phyloP scores from a whole-genome alignment of 2,329 filamentous ascomycete species.

The Ascocoryne sarcoides region DNA sequence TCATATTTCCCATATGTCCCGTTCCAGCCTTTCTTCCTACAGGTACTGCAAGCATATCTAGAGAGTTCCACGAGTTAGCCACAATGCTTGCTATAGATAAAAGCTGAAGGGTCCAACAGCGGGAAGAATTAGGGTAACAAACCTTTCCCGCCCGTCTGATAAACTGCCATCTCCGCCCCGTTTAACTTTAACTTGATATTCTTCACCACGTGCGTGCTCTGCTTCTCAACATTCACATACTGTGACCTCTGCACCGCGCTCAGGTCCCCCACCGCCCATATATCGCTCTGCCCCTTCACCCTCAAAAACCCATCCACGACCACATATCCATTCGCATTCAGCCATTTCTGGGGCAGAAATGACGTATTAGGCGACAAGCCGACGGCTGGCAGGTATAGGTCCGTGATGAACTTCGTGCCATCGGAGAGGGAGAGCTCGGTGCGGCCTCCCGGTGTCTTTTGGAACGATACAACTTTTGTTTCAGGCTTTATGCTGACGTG shows the following conservation, averaged over 20 bases:
- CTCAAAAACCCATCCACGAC: constrained; percentile 42
- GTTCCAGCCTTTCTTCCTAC: constrained; percentile 33
- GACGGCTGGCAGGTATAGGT: constrained; percentile 48
- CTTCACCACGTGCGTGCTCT: background rate
- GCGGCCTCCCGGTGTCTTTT: constrained; percentile 34
- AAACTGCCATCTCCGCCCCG: background rate
- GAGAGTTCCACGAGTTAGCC: background rate
- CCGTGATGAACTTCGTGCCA: constrained; percentile 41
- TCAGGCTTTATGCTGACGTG: constrained; percentile 39
- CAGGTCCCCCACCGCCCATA: constrained; percentile 24
- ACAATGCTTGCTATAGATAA: background rate
- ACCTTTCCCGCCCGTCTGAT: background rate
- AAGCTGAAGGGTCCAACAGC: background rate
- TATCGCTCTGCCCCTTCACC: constrained; percentile 33
- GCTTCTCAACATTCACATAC: constrained; percentile 12
- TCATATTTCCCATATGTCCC: constrained; percentile 24
- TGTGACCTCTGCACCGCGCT: constrained; percentile 18
- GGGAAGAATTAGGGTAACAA: background rate
- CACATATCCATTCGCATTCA: constrained; percentile 38
- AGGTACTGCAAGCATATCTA: constrained; percentile 22
- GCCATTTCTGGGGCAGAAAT: constrained; percentile 38
- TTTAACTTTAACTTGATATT: background rate
- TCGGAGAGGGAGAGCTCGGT: constrained; percentile 39
- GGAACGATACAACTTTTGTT: constrained; percentile 33
- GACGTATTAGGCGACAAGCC: constrained; percentile 47